Percentiles rank a stretch among this genome's conserved stretches.
Conservation (phyloP, 805 yeast genomes). For the Metschnikowia similis region DNA sequence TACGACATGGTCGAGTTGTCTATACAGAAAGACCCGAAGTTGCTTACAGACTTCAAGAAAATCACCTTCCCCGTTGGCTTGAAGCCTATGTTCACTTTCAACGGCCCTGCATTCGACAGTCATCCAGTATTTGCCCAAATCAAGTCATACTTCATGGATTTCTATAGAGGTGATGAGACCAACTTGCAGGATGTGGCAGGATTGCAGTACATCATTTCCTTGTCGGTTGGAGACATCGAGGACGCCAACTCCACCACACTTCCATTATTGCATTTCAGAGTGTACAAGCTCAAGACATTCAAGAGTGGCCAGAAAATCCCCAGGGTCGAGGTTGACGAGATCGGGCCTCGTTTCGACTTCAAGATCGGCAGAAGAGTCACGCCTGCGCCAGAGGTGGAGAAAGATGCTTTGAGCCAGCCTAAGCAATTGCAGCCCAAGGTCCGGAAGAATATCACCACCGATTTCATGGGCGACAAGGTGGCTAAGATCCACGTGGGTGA, state of each 20-base stretch:
- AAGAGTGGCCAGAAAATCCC: conserved; percentile 86
- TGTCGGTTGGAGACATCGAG: conserved; percentile 71
- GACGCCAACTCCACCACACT: conserved; percentile 67
- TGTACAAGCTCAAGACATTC: conserved; percentile 77
- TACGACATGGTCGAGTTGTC: conserved; percentile 93
- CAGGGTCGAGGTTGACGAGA: conserved; percentile 88
- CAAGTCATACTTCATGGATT: conserved; percentile 85
- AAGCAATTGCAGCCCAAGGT: conserved; percentile 75
- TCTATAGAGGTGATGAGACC: conserved; percentile 81
- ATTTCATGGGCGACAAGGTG: conserved; percentile 90
- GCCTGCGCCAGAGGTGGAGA: conserved; percentile 83
- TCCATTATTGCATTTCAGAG: conserved; percentile 86
- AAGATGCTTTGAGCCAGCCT: conserved; percentile 80
- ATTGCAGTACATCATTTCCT: conserved; percentile 81
- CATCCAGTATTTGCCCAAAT: conserved; percentile 83
- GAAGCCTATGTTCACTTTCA: conserved; percentile 91
- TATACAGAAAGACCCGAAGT: conserved; percentile 59
- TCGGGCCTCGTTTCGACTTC: conserved; percentile 94
- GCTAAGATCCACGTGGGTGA: conserved; percentile 95
- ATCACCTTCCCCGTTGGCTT: conserved; percentile 81
- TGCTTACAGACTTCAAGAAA: conserved; percentile 76
- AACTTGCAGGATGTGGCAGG: conserved; percentile 91
- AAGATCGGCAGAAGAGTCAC: conserved; percentile 80
- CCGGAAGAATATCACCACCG: conserved; percentile 85
- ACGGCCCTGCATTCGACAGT: conserved; percentile 86